Conservation (phyloP, 805 yeast species). For the Groenewaldozyma salmanticensis region DNA sequence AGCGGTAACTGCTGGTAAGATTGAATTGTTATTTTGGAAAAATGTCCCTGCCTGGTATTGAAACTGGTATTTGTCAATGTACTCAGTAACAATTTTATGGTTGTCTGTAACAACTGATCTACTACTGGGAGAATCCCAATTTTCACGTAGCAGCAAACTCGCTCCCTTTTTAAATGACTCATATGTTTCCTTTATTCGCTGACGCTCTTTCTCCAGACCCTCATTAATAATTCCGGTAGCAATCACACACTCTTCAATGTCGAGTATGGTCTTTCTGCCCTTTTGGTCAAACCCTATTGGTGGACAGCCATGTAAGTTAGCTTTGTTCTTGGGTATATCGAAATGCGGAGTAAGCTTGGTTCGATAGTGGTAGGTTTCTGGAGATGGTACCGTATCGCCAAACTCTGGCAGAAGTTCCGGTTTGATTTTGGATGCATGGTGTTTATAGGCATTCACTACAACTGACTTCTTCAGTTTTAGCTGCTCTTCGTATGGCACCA, state of each 20-base stretch:
- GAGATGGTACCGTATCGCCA: slow-evolving; percentile 62
- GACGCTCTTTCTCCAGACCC: slow-evolving; percentile 65
- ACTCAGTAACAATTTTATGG: slow-evolving; percentile 69
- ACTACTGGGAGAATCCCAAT: slow-evolving; percentile 32
- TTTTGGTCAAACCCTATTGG: slow-evolving; percentile 83
- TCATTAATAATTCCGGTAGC: slow-evolving; percentile 72
- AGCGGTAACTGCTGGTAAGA: slow-evolving; percentile 69
- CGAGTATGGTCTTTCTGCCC: slow-evolving; percentile 61
- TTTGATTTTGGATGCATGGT: slow-evolving; percentile 46
- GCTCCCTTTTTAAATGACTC: slow-evolving; percentile 65
- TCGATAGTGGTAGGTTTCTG: slow-evolving; percentile 65
- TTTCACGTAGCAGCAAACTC: slow-evolving; percentile 75
- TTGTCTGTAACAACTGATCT: slow-evolving; percentile 44
- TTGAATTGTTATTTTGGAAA: slow-evolving; percentile 91
- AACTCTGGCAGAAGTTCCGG: slow-evolving; percentile 44
- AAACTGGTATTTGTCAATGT: slow-evolving; percentile 55
- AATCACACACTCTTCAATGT: slow-evolving; percentile 88
- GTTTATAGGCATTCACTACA: slow-evolving; percentile 70
- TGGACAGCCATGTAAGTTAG: slow-evolving; percentile 37
- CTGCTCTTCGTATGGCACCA: slow-evolving; percentile 63
- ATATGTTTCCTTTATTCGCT: slow-evolving; percentile 38
- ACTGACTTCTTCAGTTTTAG: slow-evolving; percentile 62
- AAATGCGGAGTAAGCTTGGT: slow-evolving; percentile 96
- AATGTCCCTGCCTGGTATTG: slow-evolving; percentile 92
- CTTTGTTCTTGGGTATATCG: slow-evolving; percentile 50